Evolutionary conservation across 306 rosid genomes (phyloP).

Genomic region (Begonia loranthoides): DNA sequence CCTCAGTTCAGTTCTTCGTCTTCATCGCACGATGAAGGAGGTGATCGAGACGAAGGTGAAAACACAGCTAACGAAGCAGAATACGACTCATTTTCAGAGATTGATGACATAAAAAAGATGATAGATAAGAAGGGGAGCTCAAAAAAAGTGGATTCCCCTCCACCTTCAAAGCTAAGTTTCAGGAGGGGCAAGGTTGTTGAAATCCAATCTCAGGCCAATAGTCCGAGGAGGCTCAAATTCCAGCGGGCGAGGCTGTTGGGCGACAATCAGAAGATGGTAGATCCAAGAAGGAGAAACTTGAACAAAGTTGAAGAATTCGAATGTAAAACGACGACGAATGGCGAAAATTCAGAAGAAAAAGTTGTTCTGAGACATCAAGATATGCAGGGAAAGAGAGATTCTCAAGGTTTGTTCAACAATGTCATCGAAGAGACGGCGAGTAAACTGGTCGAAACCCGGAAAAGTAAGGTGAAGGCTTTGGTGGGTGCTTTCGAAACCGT

Average conservation of each 20-base stretch:
- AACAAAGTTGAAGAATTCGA: constrained; percentile 1
- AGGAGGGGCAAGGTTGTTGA: constrained; percentile 61
- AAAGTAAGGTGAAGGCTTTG: constrained; percentile 95
- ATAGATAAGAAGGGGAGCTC: constrained; percentile 17
- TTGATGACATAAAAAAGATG: constrained; percentile 22
- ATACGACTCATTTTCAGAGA: constrained; percentile 23
- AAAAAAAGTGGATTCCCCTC: constrained; percentile 27
- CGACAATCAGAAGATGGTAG: constrained; percentile 19
- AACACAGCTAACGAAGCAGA: constrained; percentile 34
- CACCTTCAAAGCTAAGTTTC: constrained; percentile 28
- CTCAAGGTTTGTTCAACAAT: constrained; percentile 59
- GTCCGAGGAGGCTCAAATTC: constrained; percentile 66
- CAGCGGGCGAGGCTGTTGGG: constrained; percentile 34
- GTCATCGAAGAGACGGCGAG: constrained; percentile 90
- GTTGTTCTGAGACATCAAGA: constrained; percentile 74
- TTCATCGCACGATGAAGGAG: constrained; percentile 16
- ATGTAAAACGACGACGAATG: constrained; percentile 6
- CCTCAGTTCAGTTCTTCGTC: constrained; percentile 12
- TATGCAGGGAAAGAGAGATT: constrained; percentile 56
- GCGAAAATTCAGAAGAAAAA: constrained; percentile 20
- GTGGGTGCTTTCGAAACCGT: constrained; percentile 98
- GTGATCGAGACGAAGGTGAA: constrained; percentile 36
- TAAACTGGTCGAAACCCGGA: constrained; percentile 58
- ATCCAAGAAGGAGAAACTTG: neutral
- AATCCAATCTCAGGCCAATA: constrained; percentile 20